phyloP scores from a whole-genome alignment of 345 rosid species.

The Euphorbia lathyris region DNA sequence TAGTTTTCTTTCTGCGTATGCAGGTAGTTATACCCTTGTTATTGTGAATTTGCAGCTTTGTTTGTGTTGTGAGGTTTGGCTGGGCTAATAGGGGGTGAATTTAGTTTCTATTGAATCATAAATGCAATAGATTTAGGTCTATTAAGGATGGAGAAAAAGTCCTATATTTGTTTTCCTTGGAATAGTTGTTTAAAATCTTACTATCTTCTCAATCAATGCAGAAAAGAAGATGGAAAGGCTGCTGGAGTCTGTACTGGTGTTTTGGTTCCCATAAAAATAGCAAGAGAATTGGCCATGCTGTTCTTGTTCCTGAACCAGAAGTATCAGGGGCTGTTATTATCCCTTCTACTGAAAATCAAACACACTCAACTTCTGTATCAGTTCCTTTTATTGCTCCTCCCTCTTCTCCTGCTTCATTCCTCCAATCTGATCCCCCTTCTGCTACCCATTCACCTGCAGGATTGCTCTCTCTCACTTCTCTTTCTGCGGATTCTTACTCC shows the following conservation, averaged over 20 bases:
- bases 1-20: not conserved
- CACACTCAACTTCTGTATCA: conserved; percentile 43
- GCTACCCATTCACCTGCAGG: conserved; percentile 73
- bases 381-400: conserved; percentile 91
- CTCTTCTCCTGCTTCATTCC: conserved; percentile 88
- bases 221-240: conserved; percentile 89
- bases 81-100: not conserved
- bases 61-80: not conserved
- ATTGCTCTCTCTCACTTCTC: conserved; percentile 48
- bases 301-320: conserved; percentile 63
- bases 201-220: conserved; percentile 23
- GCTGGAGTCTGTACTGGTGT: conserved; percentile 73
- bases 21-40: not conserved
- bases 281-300: conserved; percentile 82
- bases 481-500: conserved; percentile 54
- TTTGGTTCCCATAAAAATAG: conserved; percentile 70
- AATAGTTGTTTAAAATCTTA: conserved; percentile 8
- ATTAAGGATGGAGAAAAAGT: not conserved
- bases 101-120: not conserved
- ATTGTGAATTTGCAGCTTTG: not conserved
- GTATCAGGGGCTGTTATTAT: conserved; percentile 39
- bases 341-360: conserved; percentile 35
- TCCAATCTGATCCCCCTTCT: conserved; percentile 83
- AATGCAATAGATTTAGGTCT: not conserved
- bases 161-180: conserved; percentile 2